A percentile compares a stretch with the other conserved stretches of the same genome.
These are phyloP conservation scores for Citrus unshiu DNA, from an alignment of 345 rosid genomes.

Conservation along the genomic window DNA sequence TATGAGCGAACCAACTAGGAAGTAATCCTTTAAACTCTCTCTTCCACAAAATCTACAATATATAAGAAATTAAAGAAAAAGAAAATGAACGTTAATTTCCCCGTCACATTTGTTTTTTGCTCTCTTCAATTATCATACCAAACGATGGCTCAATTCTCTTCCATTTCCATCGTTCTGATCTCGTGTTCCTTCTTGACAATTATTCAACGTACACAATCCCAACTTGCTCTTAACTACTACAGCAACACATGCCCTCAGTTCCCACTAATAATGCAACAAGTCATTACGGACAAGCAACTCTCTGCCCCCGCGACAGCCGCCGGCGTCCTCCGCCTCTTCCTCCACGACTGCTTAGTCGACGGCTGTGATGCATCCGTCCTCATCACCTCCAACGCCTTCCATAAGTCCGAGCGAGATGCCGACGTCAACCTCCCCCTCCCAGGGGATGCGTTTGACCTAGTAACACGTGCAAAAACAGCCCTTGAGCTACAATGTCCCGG, in stretches of 20 bases:
- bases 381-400: slow-evolving; percentile 52
- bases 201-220: slow-evolving; percentile 14
- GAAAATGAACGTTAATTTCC: too few species aligned
- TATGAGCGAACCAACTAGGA: not conserved
- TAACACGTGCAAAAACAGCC: slow-evolving; percentile 54
- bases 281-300: slow-evolving; percentile 47
- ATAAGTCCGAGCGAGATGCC: slow-evolving; percentile 56
- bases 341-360: slow-evolving; percentile 72
- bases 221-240: slow-evolving; percentile 38
- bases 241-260: slow-evolving; percentile 54
- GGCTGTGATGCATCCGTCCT: slow-evolving; percentile 75
- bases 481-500: slow-evolving; percentile 69
- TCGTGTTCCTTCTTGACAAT: not conserved
- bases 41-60: slow-evolving; percentile 10
- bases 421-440: slow-evolving; percentile 60
- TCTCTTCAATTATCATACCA: too few species aligned
- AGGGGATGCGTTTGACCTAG: slow-evolving; percentile 69
- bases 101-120: too few species aligned
- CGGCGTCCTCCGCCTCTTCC: slow-evolving; percentile 61
- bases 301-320: slow-evolving; percentile 67
- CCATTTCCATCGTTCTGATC: slow-evolving; percentile 12
- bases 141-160: not conserved
- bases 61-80: too few species aligned
- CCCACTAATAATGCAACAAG: slow-evolving; percentile 31
- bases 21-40: slow-evolving; percentile 23